Percentiles rank a stretch among this genome's conserved stretches.
These are phyloP conservation scores for Litsea cubeba DNA, from an alignment of 164 flowering plant genomes.

Conservation along the genomic window DNA sequence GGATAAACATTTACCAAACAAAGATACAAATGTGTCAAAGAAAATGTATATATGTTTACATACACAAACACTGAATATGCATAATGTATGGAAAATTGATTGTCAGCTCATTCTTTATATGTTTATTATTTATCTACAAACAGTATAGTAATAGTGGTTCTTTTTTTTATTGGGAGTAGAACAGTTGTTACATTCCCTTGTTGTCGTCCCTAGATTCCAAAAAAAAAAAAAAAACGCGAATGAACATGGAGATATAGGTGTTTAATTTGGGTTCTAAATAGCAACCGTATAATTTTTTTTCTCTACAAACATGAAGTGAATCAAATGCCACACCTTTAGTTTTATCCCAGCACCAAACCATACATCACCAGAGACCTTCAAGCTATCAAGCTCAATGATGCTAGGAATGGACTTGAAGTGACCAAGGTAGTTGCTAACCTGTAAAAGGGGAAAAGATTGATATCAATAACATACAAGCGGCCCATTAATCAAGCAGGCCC, in stretches of 20 bases:
- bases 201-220: neutral
- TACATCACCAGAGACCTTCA: slow-evolving; percentile 89
- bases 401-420: slow-evolving; percentile 92
- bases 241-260: neutral
- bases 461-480: too few species aligned
- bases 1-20: too few species aligned
- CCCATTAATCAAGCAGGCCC: neutral
- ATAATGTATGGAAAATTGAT: too few species aligned
- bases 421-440: slow-evolving; percentile 70
- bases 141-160: neutral
- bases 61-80: too few species aligned
- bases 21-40: too few species aligned
- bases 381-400: slow-evolving; percentile 76
- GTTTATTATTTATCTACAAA: too few species aligned
- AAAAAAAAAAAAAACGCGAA: neutral
- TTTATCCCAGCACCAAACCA: slow-evolving; percentile 75
- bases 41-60: too few species aligned
- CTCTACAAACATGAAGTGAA: neutral
- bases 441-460: slow-evolving; percentile 5
- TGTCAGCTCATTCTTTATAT: too few species aligned
- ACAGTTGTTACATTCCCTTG: neutral
- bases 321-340: slow-evolving; percentile 57
- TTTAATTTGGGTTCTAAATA: neutral
- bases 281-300: too few species aligned
- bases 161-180: neutral